Evolutionary conservation across 345 rosid genomes (phyloP).

Genomic region (Dipteronia dyeriana): DNA sequence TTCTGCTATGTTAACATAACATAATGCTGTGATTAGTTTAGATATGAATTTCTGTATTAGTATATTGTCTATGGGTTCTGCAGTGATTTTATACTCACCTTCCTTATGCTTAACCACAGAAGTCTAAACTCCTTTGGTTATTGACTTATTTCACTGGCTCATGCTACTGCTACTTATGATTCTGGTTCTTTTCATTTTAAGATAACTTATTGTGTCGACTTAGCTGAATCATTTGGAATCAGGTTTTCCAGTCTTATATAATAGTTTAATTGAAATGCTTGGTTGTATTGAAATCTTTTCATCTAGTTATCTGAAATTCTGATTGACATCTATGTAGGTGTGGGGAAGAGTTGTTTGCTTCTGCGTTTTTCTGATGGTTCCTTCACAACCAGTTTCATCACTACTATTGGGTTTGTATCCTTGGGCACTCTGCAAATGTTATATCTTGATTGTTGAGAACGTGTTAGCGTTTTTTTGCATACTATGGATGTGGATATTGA

Average conservation of each 20-base stretch:
- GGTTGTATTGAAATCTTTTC: not conserved
- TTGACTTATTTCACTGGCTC: not conserved
- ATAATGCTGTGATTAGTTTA: not conserved
- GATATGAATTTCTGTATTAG: not conserved
- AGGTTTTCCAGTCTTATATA: not conserved
- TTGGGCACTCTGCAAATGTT: not conserved
- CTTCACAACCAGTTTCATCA: slow-evolving; percentile 91
- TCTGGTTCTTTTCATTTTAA: not conserved
- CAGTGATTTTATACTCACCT: not conserved
- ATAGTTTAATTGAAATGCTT: not conserved
- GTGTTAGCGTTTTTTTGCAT: not conserved
- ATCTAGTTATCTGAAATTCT: not conserved
- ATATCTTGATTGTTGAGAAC: not conserved
- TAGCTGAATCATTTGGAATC: not conserved
- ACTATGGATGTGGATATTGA: not conserved
- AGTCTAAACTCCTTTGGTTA: not conserved
- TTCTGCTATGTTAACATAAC: too few species aligned
- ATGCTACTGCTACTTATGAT: not conserved
- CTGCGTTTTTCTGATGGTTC: slow-evolving; percentile 96
- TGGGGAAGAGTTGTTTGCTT: slow-evolving; percentile 95
- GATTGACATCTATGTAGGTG: slow-evolving; percentile 44
- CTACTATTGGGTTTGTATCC: slow-evolving; percentile 76
- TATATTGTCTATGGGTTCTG: not conserved
- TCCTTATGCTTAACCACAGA: not conserved
- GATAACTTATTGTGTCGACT: not conserved